Conservation (phyloP, 176 grass and related monocot genomes). For the Bromus sterilis region DNA sequence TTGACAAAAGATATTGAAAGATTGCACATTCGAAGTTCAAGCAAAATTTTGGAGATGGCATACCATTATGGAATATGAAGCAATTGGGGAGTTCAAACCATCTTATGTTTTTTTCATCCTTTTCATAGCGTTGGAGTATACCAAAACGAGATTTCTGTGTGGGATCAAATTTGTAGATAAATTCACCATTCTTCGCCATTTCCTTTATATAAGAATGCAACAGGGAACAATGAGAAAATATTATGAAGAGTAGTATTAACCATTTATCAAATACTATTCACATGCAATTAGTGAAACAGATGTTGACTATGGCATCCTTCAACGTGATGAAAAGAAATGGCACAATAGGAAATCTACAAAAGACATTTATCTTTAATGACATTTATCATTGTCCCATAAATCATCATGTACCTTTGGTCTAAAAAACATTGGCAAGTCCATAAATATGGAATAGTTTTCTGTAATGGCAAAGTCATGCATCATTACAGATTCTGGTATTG, state of each 20-base stretch:
- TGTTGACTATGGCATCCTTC: not conserved
- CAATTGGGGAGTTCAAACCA: constrained; percentile 98
- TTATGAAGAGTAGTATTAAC: not conserved
- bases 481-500: constrained; percentile 83
- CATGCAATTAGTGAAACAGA: not conserved
- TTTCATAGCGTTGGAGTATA: constrained; percentile 71
- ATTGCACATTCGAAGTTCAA: not conserved
- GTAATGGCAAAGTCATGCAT: constrained; percentile 99
- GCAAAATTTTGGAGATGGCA: not conserved
- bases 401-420: constrained; percentile 52
- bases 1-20: not conserved
- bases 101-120: constrained; percentile 68
- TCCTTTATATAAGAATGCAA: constrained; percentile 42
- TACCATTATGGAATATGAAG: constrained; percentile 97
- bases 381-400: not conserved
- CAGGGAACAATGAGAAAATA: not conserved
- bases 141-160: constrained; percentile 85
- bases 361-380: not conserved
- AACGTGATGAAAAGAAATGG: not conserved
- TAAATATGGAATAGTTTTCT: constrained; percentile 87
- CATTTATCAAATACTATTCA: not conserved
- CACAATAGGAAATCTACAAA: not conserved
- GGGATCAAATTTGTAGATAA: constrained; percentile 82
- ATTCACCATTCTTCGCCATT: constrained; percentile 77
- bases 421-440: constrained; percentile 88